phyloP scores from a whole-genome alignment of 805 yeast species.

The Maudiozyma barnettii region DNA sequence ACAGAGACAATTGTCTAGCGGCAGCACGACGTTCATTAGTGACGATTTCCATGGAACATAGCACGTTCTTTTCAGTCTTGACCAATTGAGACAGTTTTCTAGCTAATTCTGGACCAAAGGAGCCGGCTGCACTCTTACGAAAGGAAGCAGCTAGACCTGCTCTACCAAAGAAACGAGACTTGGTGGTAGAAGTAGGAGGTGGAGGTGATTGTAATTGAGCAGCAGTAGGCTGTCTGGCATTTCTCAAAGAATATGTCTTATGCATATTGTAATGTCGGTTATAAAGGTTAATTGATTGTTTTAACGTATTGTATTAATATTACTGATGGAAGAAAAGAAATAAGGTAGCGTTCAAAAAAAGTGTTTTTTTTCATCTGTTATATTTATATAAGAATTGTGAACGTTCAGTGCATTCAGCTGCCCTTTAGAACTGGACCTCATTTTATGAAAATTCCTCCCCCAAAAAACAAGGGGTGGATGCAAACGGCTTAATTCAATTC shows the following conservation, averaged over 20 bases:
- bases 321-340: no score
- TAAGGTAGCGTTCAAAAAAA: no score
- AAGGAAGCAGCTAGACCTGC: constrained; percentile 58
- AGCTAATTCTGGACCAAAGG: constrained; percentile 89
- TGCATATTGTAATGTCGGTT: constrained; percentile 40
- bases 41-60: constrained; percentile 87
- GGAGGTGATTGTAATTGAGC: constrained; percentile 73
- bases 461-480: no score
- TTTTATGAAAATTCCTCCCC: no score
- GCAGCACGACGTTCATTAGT: constrained; percentile 92
- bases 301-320: no score
- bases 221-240: constrained; percentile 73
- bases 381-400: no score
- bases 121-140: constrained; percentile 81
- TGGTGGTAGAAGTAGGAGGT: constrained; percentile 70
- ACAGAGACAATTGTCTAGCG: constrained; percentile 90
- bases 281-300: background rate
- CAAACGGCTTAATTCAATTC: no score
- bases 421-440: no score
- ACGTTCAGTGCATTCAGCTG: no score
- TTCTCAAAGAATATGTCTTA: constrained; percentile 76
- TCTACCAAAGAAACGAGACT: constrained; percentile 66
- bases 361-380: no score
- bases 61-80: constrained; percentile 92
- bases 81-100: constrained; percentile 85